Conservation (phyloP, 1,139 yeast species). For the Petasospora rhodanensis region DNA sequence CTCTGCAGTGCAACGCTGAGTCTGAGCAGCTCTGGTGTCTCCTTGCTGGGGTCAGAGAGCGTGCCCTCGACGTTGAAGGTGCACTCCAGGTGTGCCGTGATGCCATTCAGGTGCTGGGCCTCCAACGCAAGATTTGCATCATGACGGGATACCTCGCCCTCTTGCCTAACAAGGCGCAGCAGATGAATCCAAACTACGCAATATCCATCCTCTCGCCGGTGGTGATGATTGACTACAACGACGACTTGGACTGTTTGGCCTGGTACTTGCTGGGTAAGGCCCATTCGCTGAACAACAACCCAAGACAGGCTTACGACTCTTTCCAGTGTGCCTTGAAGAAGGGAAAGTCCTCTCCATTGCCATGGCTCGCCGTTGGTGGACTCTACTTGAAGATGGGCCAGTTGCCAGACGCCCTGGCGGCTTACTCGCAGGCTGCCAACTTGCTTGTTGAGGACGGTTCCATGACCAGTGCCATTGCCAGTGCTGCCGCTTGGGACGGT, state of each 20-base stretch:
- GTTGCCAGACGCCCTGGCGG: slow-evolving; percentile 60
- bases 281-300: slow-evolving; percentile 41
- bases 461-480: slow-evolving; percentile 33
- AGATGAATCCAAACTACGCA: slow-evolving; percentile 32
- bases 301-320: slow-evolving; percentile 51
- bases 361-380: slow-evolving; percentile 65
- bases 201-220: slow-evolving; percentile 31
- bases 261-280: slow-evolving; percentile 52
- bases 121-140: slow-evolving; percentile 41
- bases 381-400: slow-evolving; percentile 56
- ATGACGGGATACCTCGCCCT: slow-evolving; percentile 42
- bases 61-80: slow-evolving; percentile 43
- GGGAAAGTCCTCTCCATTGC: slow-evolving; percentile 50
- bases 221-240: slow-evolving; percentile 12
- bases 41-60: slow-evolving; percentile 45
- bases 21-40: slow-evolving; percentile 41
- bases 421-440: slow-evolving; percentile 60
- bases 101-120: slow-evolving; percentile 42
- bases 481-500: slow-evolving; percentile 65
- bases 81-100: slow-evolving; percentile 46
- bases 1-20: slow-evolving; percentile 26
- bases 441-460: slow-evolving; percentile 46
- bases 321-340: slow-evolving; percentile 54
- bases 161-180: slow-evolving; percentile 22
- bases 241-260: slow-evolving; percentile 48